phyloP scores from a whole-genome alignment of 2,329 filamentous ascomycete genomes.

The Trichoderma sp. region DNA sequence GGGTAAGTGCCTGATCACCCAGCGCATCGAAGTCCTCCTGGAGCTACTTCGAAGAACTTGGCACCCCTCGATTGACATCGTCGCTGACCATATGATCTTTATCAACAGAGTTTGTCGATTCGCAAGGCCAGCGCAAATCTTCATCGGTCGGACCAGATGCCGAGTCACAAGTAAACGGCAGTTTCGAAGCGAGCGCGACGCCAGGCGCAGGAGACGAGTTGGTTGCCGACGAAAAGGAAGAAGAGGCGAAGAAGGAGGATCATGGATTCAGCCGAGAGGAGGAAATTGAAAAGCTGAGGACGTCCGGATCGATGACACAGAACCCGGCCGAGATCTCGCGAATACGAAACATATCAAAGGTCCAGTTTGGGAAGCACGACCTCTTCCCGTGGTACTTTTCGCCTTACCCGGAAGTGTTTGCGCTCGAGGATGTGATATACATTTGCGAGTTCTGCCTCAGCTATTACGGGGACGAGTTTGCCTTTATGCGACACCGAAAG shows the following conservation, averaged over 20 bases:
- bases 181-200: slow-evolving; percentile 47
- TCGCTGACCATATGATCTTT: slow-evolving; percentile 12
- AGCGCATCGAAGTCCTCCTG: too few species aligned
- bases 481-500: slow-evolving; percentile 80
- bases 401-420: slow-evolving; percentile 88
- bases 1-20: slow-evolving; percentile 35
- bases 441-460: slow-evolving; percentile 97
- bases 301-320: slow-evolving; percentile 96
- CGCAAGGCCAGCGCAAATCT: slow-evolving; percentile 50
- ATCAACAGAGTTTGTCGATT: slow-evolving; percentile 51
- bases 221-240: slow-evolving; percentile 56
- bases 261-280: slow-evolving; percentile 75
- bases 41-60: too few species aligned
- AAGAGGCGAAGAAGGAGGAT: slow-evolving; percentile 51
- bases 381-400: slow-evolving; percentile 99
- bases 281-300: slow-evolving; percentile 94
- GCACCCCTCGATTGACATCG: not conserved
- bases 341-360: slow-evolving; percentile 89
- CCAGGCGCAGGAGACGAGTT: slow-evolving; percentile 54
- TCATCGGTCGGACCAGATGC: slow-evolving; percentile 47
- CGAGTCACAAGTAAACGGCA: slow-evolving; percentile 50
- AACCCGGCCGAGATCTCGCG: slow-evolving; percentile 96
- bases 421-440: slow-evolving; percentile 85
- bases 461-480: slow-evolving; percentile 82
- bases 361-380: slow-evolving; percentile 91